phyloP scores from a whole-genome alignment of 1,284 basidiomycete species.

The Marasmius tenuissimus region DNA sequence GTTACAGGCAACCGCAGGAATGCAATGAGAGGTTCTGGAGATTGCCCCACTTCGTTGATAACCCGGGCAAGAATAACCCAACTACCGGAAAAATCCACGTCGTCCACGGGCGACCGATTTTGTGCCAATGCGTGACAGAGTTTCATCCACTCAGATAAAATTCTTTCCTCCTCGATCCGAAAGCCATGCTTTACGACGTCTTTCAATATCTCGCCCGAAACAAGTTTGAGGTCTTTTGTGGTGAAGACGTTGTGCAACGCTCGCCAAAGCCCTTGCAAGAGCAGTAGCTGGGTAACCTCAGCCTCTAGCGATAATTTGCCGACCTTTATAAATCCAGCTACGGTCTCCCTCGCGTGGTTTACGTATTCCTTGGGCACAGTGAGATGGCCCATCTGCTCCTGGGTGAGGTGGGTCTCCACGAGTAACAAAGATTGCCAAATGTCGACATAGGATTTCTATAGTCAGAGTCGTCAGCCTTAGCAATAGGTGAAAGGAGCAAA shows the following conservation, averaged over 20 bases:
- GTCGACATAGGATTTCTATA: slow-evolving; percentile 37
- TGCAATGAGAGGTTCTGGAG: not conserved
- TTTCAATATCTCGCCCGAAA: not conserved
- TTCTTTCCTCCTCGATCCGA: not conserved
- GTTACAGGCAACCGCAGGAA: not conserved
- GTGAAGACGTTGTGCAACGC: not conserved
- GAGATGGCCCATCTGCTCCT: slow-evolving; percentile 32
- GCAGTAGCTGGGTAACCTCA: not conserved
- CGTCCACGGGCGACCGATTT: not conserved
- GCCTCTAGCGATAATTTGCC: not conserved
- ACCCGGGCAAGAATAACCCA: not conserved
- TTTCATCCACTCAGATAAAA: not conserved
- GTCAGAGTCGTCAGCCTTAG: not conserved
- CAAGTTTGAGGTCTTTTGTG: not conserved
- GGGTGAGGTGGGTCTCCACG: slow-evolving; percentile 42
- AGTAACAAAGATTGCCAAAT: slow-evolving; percentile 56
- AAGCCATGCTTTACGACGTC: not conserved
- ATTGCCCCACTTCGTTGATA: not conserved
- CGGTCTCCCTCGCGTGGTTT: not conserved
- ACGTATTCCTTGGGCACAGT: slow-evolving; percentile 32
- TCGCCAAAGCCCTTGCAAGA: not conserved
- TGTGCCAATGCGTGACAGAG: not conserved
- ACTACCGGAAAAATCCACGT: not conserved
- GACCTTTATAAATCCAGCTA: not conserved
- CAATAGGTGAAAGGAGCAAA: not conserved